Conservation (phyloP, 176 grass and related monocot genomes). For the Eleusine coracana region DNA sequence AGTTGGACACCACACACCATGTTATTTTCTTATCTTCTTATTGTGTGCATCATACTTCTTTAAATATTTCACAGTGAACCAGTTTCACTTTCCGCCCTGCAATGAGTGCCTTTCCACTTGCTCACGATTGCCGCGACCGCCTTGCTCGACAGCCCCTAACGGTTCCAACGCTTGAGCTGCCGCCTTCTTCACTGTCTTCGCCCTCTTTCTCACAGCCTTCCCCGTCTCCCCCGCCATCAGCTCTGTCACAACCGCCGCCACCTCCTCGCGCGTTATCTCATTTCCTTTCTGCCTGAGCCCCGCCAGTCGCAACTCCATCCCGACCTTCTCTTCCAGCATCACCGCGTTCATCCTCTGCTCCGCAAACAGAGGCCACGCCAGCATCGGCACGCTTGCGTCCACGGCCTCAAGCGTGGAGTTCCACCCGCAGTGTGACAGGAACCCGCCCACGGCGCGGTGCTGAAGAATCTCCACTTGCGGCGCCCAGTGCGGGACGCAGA, state of each 20-base stretch:
- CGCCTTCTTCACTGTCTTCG: background rate
- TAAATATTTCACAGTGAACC: no score
- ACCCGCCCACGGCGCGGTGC: conserved; percentile 53
- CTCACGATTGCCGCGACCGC: conserved; percentile 22
- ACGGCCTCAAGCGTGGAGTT: conserved; percentile 67
- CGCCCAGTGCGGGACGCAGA: conserved; percentile 46
- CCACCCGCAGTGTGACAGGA: conserved; percentile 67
- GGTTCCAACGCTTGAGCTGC: conserved; percentile 10
- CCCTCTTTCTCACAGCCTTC: conserved; percentile 8
- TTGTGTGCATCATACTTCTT: no score
- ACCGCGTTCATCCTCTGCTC: conserved; percentile 54
- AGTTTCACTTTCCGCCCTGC: no score
- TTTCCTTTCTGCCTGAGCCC: background rate
- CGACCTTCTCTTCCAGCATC: conserved; percentile 37
- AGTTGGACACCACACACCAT: no score
- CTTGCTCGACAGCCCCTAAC: conserved; percentile 25
- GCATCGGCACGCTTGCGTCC: conserved; percentile 37
- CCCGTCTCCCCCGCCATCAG: conserved; percentile 51
- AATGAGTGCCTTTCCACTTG: conserved; percentile 37
- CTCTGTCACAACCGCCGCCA: conserved; percentile 37
- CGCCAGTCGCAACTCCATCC: conserved; percentile 13
- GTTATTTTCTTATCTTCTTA: no score
- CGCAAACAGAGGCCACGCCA: conserved; percentile 53
- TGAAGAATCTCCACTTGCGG: conserved; percentile 56
- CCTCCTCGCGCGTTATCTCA: conserved; percentile 37